Percentiles rank a stretch among this genome's conserved stretches.
These are phyloP conservation scores for Carex pumila DNA, from an alignment of 176 grass and related monocot species.

Conservation along the genomic window DNA sequence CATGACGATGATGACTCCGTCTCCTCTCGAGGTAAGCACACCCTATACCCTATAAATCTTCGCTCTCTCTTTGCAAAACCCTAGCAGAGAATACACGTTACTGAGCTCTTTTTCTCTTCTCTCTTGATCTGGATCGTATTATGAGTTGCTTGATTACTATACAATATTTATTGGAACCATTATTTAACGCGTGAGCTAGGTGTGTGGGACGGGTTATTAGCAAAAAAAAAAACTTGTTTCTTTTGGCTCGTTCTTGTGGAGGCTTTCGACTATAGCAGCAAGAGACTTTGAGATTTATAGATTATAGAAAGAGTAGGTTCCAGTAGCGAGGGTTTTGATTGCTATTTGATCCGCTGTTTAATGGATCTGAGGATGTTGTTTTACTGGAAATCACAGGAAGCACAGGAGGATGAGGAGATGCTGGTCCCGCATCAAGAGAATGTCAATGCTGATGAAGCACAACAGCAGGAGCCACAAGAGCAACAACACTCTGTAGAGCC, in stretches of 20 bases:
- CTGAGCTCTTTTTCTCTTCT: not conserved
- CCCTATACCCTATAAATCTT: no score
- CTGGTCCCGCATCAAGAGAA: conserved; percentile 67
- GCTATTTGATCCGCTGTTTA: not conserved
- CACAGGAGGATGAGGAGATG: conserved; percentile 83
- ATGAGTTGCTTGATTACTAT: not conserved
- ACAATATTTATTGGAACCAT: not conserved
- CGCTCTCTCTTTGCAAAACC: not conserved
- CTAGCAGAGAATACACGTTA: not conserved
- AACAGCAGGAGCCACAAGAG: conserved; percentile 34
- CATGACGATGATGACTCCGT: conserved; percentile 81
- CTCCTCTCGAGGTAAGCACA: conserved; percentile 58
- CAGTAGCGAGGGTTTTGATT: conserved; percentile 8
- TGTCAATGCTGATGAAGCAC: conserved; percentile 34
- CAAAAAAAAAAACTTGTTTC: not conserved
- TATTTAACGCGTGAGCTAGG: not conserved
- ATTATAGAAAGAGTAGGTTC: not conserved
- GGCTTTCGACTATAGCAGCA: not conserved
- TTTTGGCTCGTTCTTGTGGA: not conserved
- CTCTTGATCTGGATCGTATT: conserved; percentile 12
- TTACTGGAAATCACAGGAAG: conserved; percentile 11
- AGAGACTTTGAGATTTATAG: not conserved
- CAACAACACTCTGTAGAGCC: conserved; percentile 55
- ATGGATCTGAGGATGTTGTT: conserved; percentile 48
- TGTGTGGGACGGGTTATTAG: not conserved